phyloP scores from a whole-genome alignment of 192 early-diverging fungal species.

The Radiomyces spectabilis region DNA sequence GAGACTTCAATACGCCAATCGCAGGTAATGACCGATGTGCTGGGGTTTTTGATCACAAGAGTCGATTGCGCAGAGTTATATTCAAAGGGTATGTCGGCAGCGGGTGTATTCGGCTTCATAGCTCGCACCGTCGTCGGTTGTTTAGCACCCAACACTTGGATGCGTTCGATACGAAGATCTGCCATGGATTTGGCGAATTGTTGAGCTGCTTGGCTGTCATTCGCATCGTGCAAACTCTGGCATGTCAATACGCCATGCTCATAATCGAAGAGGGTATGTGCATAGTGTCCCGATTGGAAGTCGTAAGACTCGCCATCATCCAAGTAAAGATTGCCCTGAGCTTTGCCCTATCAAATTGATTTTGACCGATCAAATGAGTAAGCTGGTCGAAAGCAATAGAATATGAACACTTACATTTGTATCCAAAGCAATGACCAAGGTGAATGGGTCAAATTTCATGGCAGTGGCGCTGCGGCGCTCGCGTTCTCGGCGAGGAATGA shows the following conservation, averaged over 20 bases:
- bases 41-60: constrained; percentile 7
- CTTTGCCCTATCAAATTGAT: constrained; percentile 47
- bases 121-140: background rate
- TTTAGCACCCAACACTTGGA: constrained; percentile 29
- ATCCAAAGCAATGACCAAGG: constrained; percentile 76
- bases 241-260: constrained; percentile 29
- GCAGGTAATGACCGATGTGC: constrained; percentile 5
- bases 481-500: constrained; percentile 81
- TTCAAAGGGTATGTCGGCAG: background rate
- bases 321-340: constrained; percentile 74
- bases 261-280: constrained; percentile 49
- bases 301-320: constrained; percentile 87
- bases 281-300: constrained; percentile 61
- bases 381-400: constrained; percentile 18
- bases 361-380: too few relatives aligned
- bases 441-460: constrained; percentile 86
- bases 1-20: constrained; percentile 7
- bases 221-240: constrained; percentile 9
- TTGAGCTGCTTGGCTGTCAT: background rate
- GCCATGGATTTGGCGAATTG: constrained; percentile 20
- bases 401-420: constrained; percentile 34
- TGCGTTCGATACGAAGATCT: constrained; percentile 33
- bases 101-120: background rate
- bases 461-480: constrained; percentile 71
- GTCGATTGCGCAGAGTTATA: background rate